Evolutionary conservation across 2,329 filamentous ascomycete species (phyloP).

Genomic region (Venturiaceae sp.): DNA sequence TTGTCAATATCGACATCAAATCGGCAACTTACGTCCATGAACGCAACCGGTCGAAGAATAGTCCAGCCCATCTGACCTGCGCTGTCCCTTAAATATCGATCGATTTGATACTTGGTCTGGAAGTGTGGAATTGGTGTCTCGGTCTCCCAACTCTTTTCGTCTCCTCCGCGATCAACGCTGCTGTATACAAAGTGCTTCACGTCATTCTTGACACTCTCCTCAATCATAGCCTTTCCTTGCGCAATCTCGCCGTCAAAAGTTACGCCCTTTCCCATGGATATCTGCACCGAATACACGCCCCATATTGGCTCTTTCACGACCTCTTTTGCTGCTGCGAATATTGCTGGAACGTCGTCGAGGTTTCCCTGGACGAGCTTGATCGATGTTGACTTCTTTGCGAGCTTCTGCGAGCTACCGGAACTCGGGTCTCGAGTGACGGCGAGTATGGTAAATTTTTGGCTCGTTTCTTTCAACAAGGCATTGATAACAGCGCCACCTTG

Average conservation of each 20-base stretch:
- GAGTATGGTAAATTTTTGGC: slow-evolving; percentile 39
- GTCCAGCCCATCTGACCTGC: slow-evolving; percentile 46
- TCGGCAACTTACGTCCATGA: slow-evolving; percentile 40
- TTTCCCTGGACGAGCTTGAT: slow-evolving; percentile 47
- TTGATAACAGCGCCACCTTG: slow-evolving; percentile 35
- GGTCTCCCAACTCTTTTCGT: slow-evolving; percentile 11
- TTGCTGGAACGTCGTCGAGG: slow-evolving; percentile 35
- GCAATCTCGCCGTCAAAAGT: slow-evolving; percentile 18
- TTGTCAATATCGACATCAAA: not conserved
- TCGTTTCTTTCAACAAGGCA: slow-evolving; percentile 32
- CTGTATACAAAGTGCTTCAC: slow-evolving; percentile 29
- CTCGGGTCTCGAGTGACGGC: slow-evolving; percentile 49
- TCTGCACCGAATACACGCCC: slow-evolving; percentile 52
- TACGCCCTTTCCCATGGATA: slow-evolving; percentile 26
- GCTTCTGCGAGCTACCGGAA: slow-evolving; percentile 40
- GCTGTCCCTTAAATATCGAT: slow-evolving; percentile 13
- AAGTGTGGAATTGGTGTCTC: slow-evolving; percentile 19
- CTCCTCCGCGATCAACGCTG: slow-evolving; percentile 25
- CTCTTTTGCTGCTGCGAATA: slow-evolving; percentile 40
- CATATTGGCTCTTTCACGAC: slow-evolving; percentile 34
- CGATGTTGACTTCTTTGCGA: slow-evolving; percentile 32
- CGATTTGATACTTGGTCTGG: slow-evolving; percentile 16
- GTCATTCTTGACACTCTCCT: slow-evolving; percentile 19
- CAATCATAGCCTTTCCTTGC: slow-evolving; percentile 28
- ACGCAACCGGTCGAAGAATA: slow-evolving; percentile 51